Evolutionary conservation across 257 asterid genomes (phyloP).

Genomic region (Solanum clarkiae): DNA sequence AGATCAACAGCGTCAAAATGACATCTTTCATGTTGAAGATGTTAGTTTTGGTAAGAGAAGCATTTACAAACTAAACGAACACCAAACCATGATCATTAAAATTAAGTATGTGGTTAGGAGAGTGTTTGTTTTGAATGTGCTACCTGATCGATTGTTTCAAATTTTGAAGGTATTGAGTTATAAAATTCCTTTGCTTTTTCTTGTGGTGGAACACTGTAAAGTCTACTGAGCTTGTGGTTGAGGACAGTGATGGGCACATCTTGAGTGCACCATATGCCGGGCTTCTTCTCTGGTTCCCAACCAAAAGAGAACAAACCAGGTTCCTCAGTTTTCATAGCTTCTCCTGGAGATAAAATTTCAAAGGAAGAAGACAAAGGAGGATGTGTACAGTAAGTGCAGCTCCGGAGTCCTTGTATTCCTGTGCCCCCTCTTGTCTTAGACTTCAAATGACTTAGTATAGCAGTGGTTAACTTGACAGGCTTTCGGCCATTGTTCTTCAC

Average conservation of each 20-base stretch:
- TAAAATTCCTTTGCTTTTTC: slow-evolving; percentile 37
- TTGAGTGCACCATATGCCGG: slow-evolving; percentile 55
- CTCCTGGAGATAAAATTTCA: slow-evolving; percentile 50
- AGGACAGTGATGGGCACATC: slow-evolving; percentile 58
- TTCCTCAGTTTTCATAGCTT: slow-evolving; percentile 50
- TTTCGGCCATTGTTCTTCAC: slow-evolving; percentile 58
- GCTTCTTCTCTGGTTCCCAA: slow-evolving; percentile 57
- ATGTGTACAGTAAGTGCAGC: slow-evolving; percentile 51
- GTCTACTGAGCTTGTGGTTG: slow-evolving; percentile 66
- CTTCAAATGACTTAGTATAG: slow-evolving; percentile 52
- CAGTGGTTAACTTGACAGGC: slow-evolving; percentile 33
- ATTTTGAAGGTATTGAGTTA: slow-evolving; percentile 51
- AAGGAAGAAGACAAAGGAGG: slow-evolving; percentile 61
- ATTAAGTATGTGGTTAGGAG: background rate
- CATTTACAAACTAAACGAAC: background rate
- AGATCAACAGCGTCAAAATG: background rate
- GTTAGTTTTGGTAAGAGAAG: background rate
- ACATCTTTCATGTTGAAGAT: background rate
- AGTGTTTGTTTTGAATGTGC: background rate
- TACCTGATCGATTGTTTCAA: slow-evolving; percentile 71
- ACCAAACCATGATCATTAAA: background rate
- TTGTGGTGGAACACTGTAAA: slow-evolving; percentile 46
- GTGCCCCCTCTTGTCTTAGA: slow-evolving; percentile 35
- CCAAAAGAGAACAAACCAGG: slow-evolving; percentile 59
- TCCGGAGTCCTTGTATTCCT: slow-evolving; percentile 54